Percentiles rank a stretch among this genome's conserved stretches.
Conservation (phyloP, 176 grass and related monocot species). For the Thalia dealbata region DNA sequence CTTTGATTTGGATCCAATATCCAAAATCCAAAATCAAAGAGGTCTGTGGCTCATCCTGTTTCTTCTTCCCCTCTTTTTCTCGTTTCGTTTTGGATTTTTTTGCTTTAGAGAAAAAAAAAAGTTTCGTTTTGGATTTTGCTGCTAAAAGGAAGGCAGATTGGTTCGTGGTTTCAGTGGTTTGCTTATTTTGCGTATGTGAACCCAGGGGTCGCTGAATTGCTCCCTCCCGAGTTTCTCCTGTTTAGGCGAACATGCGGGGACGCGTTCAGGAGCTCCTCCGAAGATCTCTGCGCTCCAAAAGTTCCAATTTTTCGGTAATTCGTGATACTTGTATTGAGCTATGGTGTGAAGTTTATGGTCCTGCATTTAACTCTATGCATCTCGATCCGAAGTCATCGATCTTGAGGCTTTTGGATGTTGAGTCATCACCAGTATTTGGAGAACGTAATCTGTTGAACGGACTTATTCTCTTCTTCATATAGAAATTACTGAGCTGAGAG, state of each 20-base stretch:
- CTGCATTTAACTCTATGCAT: not conserved
- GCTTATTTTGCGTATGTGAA: not conserved
- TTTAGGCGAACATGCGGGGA: constrained; percentile 4
- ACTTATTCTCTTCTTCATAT: too few species aligned
- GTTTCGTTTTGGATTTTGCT: too few species aligned
- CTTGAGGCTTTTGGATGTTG: not conserved
- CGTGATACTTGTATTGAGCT: not conserved
- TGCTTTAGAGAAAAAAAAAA: not conserved
- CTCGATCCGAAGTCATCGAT: not conserved
- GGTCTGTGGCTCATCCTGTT: not conserved
- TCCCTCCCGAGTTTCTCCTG: not conserved
- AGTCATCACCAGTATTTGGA: not conserved
- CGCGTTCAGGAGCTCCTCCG: not conserved
- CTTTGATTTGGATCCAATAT: too few species aligned
- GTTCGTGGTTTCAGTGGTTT: not conserved
- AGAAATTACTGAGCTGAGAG: too few species aligned
- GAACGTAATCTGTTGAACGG: not conserved
- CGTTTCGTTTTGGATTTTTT: not conserved
- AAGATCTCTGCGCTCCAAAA: not conserved
- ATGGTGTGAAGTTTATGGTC: not conserved
- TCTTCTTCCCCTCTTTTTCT: not conserved
- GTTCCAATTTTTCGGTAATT: constrained; percentile 5
- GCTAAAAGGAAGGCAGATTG: not conserved
- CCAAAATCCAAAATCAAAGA: too few species aligned
- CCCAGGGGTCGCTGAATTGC: not conserved